phyloP scores from a whole-genome alignment of 176 grass and related monocot species.

The Pharus latifolius region DNA sequence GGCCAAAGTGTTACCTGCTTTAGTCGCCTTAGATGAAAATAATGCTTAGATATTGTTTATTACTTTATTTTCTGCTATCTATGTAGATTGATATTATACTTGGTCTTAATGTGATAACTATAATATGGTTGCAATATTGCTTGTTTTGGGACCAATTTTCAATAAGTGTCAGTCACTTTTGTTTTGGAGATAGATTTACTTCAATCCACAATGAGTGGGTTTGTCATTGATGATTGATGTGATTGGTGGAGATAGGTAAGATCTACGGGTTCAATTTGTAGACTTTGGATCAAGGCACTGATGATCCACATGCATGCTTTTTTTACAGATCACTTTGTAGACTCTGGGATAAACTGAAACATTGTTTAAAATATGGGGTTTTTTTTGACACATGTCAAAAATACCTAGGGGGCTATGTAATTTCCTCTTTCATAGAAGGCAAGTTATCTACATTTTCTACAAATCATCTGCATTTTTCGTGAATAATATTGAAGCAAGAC shows the following conservation, averaged over 20 bases:
- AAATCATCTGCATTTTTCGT: not conserved
- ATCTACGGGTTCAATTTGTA: not conserved
- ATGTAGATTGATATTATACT: not conserved
- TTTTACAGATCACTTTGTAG: too few species aligned
- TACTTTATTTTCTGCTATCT: not conserved
- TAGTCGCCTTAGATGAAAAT: not conserved
- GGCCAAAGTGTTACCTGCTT: not conserved
- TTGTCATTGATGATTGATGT: not conserved
- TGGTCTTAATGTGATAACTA: not conserved
- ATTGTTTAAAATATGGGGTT: too few species aligned
- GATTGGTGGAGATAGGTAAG: too few species aligned
- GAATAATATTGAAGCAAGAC: not conserved
- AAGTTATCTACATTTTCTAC: not conserved
- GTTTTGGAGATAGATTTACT: not conserved
- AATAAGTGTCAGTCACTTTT: not conserved
- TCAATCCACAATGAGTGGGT: not conserved
- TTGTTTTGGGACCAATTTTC: not conserved
- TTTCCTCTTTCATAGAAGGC: not conserved
- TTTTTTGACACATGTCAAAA: too few species aligned
- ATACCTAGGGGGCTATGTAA: too few species aligned
- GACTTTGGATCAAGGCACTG: not conserved
- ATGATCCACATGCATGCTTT: too few species aligned
- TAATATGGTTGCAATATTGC: not conserved
- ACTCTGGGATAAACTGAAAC: too few species aligned
- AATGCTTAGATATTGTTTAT: not conserved